These are phyloP conservation scores for Sporothrix globosa DNA, from an alignment of 2,329 filamentous ascomycete species.

Conservation along the genomic window DNA sequence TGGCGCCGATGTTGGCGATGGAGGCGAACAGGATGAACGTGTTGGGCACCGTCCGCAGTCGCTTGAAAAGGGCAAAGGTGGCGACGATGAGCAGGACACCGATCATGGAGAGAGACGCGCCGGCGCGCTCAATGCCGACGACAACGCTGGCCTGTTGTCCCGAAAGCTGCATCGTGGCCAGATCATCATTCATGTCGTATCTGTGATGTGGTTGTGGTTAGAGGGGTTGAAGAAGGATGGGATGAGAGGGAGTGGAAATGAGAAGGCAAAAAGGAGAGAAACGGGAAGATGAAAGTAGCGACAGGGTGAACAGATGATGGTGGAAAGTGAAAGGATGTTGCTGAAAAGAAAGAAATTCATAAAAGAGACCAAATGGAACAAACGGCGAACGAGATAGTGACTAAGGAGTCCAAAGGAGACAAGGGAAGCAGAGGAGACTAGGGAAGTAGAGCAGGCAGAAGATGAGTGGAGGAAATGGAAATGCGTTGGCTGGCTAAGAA, in stretches of 20 bases:
- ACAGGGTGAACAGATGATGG: no score
- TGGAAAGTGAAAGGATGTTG: not conserved
- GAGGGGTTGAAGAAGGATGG: not conserved
- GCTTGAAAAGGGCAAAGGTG: conserved; percentile 55
- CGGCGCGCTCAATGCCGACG: conserved; percentile 56
- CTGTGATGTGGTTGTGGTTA: not conserved
- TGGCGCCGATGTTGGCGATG: conserved; percentile 62
- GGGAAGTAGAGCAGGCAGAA: not conserved
- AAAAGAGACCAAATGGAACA: no score
- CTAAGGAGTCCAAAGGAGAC: not conserved
- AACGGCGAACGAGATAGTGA: no score
- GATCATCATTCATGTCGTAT: conserved; percentile 31
- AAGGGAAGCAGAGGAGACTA: not conserved
- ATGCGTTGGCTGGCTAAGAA: not conserved
- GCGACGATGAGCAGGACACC: conserved; percentile 57
- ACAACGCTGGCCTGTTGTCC: conserved; percentile 48
- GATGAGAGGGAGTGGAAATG: not conserved
- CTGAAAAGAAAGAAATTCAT: not conserved
- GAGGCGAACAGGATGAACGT: conserved; percentile 66
- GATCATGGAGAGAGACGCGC: conserved; percentile 57
- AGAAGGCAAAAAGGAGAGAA: not conserved
- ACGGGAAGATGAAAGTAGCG: no score
- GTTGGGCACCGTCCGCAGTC: conserved; percentile 62
- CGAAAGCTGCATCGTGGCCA: conserved; percentile 39
- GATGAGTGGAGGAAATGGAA: not conserved